Conservation (phyloP, 2,329 filamentous ascomycete species). For the Xylariaceae sp. region DNA sequence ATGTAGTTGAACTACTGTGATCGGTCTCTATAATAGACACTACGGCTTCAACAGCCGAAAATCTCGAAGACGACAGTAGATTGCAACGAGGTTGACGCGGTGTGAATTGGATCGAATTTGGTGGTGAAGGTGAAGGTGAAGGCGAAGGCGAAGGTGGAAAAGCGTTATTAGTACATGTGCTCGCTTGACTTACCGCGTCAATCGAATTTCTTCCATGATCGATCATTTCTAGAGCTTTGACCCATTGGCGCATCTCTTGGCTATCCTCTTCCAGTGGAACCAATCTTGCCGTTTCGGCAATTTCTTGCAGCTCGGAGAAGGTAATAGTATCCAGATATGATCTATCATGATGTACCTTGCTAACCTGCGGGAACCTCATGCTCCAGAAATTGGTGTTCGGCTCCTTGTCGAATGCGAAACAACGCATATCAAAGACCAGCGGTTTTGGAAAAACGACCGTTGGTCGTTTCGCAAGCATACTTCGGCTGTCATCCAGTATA, state of each 20-base stretch:
- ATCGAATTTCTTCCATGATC: constrained; percentile 53
- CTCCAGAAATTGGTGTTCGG: constrained; percentile 73
- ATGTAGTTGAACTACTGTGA: background rate
- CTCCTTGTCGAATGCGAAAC: constrained; percentile 78
- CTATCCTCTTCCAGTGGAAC: constrained; percentile 58
- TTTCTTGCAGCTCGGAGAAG: constrained; percentile 71
- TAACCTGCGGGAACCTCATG: constrained; percentile 76
- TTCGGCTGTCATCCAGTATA: constrained; percentile 53
- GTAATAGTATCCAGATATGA: constrained; percentile 71
- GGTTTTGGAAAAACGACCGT: constrained; percentile 69
- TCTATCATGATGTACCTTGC: constrained; percentile 80
- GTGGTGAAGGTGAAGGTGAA: constrained; percentile 24
- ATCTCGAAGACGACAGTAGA: constrained; percentile 12
- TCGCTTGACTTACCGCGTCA: constrained; percentile 53
- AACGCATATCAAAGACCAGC: constrained; percentile 79
- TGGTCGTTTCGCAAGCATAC: constrained; percentile 52
- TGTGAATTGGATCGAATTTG: constrained; percentile 4
- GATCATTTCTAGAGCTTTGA: constrained; percentile 62
- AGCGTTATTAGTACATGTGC: constrained; percentile 46
- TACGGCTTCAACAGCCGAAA: constrained; percentile 11
- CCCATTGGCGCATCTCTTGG: constrained; percentile 67
- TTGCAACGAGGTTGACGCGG: background rate
- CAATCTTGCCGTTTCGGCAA: constrained; percentile 64
- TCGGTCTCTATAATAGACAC: background rate
- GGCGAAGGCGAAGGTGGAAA: too few relatives aligned